Conservation (phyloP, 441 rosid species). For the Kokia cookei region DNA sequence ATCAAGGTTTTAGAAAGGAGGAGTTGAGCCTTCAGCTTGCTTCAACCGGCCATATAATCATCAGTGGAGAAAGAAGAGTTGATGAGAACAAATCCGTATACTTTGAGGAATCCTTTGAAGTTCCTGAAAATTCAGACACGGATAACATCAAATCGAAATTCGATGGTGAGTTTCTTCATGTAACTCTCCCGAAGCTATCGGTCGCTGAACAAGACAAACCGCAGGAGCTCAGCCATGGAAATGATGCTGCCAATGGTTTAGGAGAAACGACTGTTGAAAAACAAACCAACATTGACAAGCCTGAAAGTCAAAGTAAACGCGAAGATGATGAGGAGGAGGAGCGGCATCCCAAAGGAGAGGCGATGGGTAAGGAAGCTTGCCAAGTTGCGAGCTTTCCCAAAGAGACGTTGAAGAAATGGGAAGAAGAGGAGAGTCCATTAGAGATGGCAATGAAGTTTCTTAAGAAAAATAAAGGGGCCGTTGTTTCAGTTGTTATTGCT, state of each 20-base stretch:
- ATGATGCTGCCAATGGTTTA: not conserved
- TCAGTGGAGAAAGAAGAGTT: constrained; percentile 40
- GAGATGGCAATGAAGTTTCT: constrained; percentile 21
- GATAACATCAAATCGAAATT: constrained; percentile 16
- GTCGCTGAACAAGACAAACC: not conserved
- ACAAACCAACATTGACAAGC: not conserved
- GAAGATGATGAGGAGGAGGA: not conserved
- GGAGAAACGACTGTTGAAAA: not conserved
- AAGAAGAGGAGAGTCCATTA: not conserved
- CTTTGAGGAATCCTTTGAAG: constrained; percentile 24
- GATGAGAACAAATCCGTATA: constrained; percentile 11
- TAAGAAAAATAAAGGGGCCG: constrained; percentile 17
- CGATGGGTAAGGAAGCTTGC: not conserved
- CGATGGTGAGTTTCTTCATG: constrained; percentile 29
- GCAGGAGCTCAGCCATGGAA: not conserved
- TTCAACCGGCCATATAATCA: constrained; percentile 12
- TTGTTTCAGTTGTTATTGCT: constrained; percentile 29
- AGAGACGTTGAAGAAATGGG: not conserved
- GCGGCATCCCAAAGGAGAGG: constrained; percentile 1
- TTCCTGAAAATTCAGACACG: constrained; percentile 33
- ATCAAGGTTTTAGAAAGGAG: constrained; percentile 34
- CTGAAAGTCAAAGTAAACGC: not conserved
- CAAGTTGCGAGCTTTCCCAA: not conserved
- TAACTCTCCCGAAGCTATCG: constrained; percentile 32
- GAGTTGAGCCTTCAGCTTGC: constrained; percentile 37